Evolutionary conservation across 2,329 filamentous ascomycete species (phyloP).

Genomic region (Dactylellina sp.): DNA sequence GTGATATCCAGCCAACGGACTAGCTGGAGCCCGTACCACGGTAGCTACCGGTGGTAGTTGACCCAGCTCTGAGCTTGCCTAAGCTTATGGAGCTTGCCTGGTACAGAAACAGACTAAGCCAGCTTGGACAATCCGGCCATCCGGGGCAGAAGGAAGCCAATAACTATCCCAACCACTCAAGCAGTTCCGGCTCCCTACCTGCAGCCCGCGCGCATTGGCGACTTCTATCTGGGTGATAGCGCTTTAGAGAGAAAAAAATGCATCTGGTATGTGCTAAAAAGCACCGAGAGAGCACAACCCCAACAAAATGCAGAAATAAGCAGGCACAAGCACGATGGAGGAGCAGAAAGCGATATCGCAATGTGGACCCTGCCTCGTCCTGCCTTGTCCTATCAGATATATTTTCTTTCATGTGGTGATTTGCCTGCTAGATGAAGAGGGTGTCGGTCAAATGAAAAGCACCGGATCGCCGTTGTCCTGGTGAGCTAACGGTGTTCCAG

Average conservation of each 20-base stretch:
- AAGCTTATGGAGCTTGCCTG: too few species aligned
- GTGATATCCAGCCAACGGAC: too few species aligned
- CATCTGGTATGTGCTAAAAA: conserved; percentile 19
- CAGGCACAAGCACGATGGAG: conserved; percentile 10
- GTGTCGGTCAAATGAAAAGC: background rate
- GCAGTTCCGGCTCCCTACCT: background rate
- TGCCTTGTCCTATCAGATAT: background rate
- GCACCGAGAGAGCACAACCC: background rate
- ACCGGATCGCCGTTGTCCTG: background rate
- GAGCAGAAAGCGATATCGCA: conserved; percentile 47
- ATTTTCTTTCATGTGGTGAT: background rate
- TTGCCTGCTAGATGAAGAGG: conserved; percentile 3
- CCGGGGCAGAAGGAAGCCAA: background rate
- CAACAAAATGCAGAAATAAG: conserved; percentile 17
- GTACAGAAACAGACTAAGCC: background rate
- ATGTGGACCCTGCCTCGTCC: conserved; percentile 7
- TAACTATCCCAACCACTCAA: conserved; percentile 3
- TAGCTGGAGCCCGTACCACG: too few species aligned
- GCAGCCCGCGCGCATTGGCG: conserved; percentile 13
- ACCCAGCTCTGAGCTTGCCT: too few species aligned
- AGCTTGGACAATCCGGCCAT: background rate
- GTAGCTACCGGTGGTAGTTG: background rate
- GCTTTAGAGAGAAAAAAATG: background rate
- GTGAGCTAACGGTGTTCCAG: background rate
- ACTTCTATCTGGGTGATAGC: conserved; percentile 21